Evolutionary conservation across 2,329 filamentous ascomycete genomes (phyloP).

Genomic region (Fusarium tuaranense): DNA sequence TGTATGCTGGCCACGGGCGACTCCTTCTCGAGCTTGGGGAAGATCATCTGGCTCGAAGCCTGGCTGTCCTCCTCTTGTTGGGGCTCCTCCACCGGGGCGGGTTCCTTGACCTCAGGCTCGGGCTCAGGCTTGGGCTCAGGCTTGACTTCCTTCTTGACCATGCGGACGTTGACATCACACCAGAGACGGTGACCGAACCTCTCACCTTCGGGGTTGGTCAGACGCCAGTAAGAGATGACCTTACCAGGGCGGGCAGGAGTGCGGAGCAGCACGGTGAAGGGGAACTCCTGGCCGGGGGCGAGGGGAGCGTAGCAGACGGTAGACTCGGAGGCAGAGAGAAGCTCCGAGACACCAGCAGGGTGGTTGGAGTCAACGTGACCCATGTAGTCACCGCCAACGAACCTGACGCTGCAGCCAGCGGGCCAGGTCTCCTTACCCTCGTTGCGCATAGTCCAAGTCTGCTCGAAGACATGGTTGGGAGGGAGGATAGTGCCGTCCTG

Average conservation of each 20-base stretch:
- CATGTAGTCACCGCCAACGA: constrained; percentile 96
- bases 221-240: constrained; percentile 94
- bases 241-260: constrained; percentile 82
- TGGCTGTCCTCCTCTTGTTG: constrained; percentile 50
- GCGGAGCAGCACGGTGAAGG: constrained; percentile 88
- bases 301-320: constrained; percentile 79
- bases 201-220: constrained; percentile 82
- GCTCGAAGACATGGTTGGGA: constrained; percentile 81
- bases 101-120: constrained; percentile 35
- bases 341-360: constrained; percentile 81
- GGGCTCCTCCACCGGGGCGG: constrained; percentile 30
- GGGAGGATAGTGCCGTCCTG: constrained; percentile 80
- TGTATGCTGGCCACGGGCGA: constrained; percentile 86
- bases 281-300: constrained; percentile 77
- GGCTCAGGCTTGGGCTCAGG: constrained; percentile 42
- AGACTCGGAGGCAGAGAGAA: constrained; percentile 84
- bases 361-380: constrained; percentile 85
- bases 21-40: constrained; percentile 96
- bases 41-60: constrained; percentile 79
- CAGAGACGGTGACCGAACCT: constrained; percentile 95
- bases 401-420: constrained; percentile 88
- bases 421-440: constrained; percentile 85
- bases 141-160: constrained; percentile 49
- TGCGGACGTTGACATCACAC: constrained; percentile 86
- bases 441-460: constrained; percentile 93